Conservation (phyloP, 768 basidiomycete genomes). For the Tricholoma sp. region DNA sequence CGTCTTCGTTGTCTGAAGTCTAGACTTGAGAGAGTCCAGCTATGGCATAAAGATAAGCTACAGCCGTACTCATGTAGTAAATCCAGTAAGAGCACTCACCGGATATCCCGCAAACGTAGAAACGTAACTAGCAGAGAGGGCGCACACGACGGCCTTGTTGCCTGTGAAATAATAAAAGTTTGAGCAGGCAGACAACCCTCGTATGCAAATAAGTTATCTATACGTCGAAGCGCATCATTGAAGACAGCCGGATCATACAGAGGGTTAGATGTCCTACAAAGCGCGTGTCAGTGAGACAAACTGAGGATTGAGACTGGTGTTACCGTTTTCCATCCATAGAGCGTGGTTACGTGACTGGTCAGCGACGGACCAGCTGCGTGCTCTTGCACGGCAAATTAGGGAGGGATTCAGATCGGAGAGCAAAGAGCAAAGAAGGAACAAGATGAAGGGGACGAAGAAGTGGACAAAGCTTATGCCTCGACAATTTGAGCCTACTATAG, state of each 20-base stretch:
- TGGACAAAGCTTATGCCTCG: conserved; percentile 2
- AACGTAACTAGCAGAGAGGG: conserved; percentile 86
- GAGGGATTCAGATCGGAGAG: conserved; percentile 11
- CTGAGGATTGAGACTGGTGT: conserved; percentile 1
- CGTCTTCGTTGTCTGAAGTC: conserved; percentile 80
- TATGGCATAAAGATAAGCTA: conserved; percentile 22
- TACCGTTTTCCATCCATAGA: conserved; percentile 80
- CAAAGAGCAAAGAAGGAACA: conserved; percentile 6
- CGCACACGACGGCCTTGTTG: conserved; percentile 86
- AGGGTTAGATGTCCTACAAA: conserved; percentile 49
- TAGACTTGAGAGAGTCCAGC: conserved; percentile 93
- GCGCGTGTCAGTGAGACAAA: conserved; percentile 19
- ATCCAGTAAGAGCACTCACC: conserved; percentile 30
- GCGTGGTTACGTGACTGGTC: conserved; percentile 57
- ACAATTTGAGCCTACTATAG: not conserved
- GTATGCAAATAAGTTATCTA: conserved; percentile 14
- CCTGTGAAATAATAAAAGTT: conserved; percentile 35
- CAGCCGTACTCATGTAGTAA: not conserved
- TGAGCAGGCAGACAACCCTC: conserved; percentile 5
- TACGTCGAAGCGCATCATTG: conserved; percentile 67
- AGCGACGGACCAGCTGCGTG: conserved; percentile 73
- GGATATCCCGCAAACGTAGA: conserved; percentile 93
- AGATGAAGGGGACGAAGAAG: conserved; percentile 1
- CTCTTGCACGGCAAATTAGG: conserved; percentile 46
- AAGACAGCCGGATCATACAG: conserved; percentile 58